Evolutionary conservation across 768 basidiomycete species (phyloP).

Genomic region (Dictyophora rubrovolvata): DNA sequence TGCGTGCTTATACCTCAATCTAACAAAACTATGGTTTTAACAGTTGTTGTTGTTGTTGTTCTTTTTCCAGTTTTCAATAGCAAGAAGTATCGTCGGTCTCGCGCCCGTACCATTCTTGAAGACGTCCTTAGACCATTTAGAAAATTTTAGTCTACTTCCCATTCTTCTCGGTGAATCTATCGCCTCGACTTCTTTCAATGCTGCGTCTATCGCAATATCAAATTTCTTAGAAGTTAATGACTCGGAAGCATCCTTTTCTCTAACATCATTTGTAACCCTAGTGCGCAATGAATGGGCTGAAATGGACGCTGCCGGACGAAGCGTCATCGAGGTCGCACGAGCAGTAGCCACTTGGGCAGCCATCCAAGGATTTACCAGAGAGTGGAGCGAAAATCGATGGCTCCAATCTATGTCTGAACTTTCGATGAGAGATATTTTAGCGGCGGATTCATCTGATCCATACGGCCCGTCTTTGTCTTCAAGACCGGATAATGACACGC

Average conservation of each 20-base stretch:
- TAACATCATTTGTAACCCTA: slow-evolving; percentile 68
- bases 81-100: slow-evolving; percentile 48
- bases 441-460: slow-evolving; percentile 8
- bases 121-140: slow-evolving; percentile 49
- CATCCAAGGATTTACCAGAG: slow-evolving; percentile 70
- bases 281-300: slow-evolving; percentile 71
- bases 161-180: slow-evolving; percentile 68
- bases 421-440: slow-evolving; percentile 35
- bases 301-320: slow-evolving; percentile 50
- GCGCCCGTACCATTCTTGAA: slow-evolving; percentile 59
- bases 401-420: slow-evolving; percentile 57
- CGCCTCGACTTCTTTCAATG: slow-evolving; percentile 62
- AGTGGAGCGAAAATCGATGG: slow-evolving; percentile 70
- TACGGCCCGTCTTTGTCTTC: neutral
- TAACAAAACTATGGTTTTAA: neutral
- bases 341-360: slow-evolving; percentile 75
- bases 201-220: slow-evolving; percentile 50
- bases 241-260: slow-evolving; percentile 64
- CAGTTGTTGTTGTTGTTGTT: slow-evolving; percentile 8
- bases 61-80: slow-evolving; percentile 50
- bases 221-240: slow-evolving; percentile 53
- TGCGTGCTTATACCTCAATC: slow-evolving; percentile 25
- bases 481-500: slow-evolving; percentile 8
- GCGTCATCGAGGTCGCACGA: slow-evolving; percentile 53
- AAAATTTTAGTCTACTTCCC: slow-evolving; percentile 64